phyloP scores from a whole-genome alignment of 768 basidiomycete genomes.

The Lentinula boryana region DNA sequence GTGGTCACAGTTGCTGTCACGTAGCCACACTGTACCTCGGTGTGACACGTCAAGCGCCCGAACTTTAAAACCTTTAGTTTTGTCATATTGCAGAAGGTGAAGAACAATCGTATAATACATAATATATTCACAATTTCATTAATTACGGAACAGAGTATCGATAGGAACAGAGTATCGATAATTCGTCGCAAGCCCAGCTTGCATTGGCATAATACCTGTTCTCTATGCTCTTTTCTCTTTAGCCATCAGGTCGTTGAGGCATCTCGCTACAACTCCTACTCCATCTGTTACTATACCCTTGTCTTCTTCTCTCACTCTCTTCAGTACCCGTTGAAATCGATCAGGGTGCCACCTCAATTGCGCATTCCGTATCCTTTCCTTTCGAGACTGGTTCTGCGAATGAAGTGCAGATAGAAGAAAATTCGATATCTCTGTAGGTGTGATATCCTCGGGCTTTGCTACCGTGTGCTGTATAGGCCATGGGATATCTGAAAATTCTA shows the following conservation, averaged over 20 bases:
- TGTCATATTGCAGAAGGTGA: no score
- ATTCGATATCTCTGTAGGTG: conserved; percentile 41
- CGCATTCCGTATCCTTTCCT: conserved; percentile 61
- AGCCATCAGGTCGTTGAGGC: conserved; percentile 56
- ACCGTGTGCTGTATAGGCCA: conserved; percentile 58
- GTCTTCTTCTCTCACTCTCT: conserved; percentile 47
- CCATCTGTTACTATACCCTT: conserved; percentile 50
- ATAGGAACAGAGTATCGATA: no score
- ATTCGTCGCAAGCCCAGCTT: background rate
- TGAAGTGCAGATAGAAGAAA: conserved; percentile 67
- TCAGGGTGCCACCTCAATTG: conserved; percentile 82
- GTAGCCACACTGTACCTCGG: background rate
- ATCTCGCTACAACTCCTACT: conserved; percentile 60
- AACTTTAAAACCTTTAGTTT: background rate
- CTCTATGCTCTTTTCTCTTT: background rate
- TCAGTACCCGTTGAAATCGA: conserved; percentile 55
- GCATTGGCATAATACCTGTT: background rate
- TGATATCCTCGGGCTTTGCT: conserved; percentile 41
- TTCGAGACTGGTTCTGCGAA: conserved; percentile 49
- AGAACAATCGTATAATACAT: no score
- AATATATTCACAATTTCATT: background rate
- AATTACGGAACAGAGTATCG: background rate
- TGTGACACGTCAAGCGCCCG: background rate
- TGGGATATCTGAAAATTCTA: conserved; percentile 60
- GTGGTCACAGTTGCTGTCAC: background rate